phyloP scores from a whole-genome alignment of 83 land plant genomes.

The Thuja plicata region DNA sequence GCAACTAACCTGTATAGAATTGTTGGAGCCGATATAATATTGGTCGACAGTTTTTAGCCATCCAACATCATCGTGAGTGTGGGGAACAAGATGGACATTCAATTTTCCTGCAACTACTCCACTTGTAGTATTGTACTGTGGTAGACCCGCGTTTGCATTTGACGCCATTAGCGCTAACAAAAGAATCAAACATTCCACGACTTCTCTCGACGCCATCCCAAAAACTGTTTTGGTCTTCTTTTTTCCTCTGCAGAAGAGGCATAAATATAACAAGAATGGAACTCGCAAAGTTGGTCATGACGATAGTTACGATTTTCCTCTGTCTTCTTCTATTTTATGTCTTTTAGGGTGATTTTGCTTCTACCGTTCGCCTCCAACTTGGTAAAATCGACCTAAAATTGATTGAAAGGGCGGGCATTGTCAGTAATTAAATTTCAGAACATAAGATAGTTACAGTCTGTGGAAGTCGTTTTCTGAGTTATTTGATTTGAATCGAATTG shows the following conservation, averaged over 20 bases:
- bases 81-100: slow-evolving; percentile 84
- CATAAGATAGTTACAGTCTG: neutral
- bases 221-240: neutral
- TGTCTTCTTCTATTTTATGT: neutral
- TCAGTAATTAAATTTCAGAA: neutral
- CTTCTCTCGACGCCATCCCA: neutral
- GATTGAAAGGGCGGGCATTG: neutral
- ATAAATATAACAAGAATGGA: neutral
- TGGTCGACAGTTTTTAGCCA: slow-evolving; percentile 91
- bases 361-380: neutral
- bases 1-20: slow-evolving; percentile 61
- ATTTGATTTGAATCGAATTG: neutral
- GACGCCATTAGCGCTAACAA: neutral
- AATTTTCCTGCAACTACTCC: slow-evolving; percentile 69
- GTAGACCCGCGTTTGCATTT: neutral
- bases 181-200: neutral
- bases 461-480: neutral
- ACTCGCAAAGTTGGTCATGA: neutral
- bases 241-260: neutral
- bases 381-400: neutral
- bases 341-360: neutral
- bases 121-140: slow-evolving; percentile 54
- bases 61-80: slow-evolving; percentile 89
- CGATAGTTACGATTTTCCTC: neutral
- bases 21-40: slow-evolving; percentile 86